phyloP scores from a whole-genome alignment of 1,284 basidiomycete genomes.

The Ceratobasidium sp. region DNA sequence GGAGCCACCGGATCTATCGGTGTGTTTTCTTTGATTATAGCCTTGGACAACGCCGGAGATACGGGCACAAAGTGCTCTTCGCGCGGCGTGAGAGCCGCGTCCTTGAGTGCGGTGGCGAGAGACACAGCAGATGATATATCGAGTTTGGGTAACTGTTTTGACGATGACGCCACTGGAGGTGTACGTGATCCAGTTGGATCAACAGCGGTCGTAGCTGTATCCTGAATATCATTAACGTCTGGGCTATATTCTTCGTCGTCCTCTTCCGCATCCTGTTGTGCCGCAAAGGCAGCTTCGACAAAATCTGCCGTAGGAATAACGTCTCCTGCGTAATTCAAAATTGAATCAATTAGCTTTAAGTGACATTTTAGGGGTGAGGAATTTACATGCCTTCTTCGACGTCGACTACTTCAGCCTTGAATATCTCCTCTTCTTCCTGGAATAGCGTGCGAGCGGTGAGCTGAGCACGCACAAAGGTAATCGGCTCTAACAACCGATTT shows the following conservation, averaged over 20 bases:
- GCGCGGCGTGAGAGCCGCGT: conserved; percentile 40
- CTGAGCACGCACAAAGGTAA: conserved; percentile 43
- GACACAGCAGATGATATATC: conserved; percentile 40
- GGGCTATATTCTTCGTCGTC: conserved; percentile 63
- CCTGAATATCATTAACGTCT: conserved; percentile 41
- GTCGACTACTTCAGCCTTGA: conserved; percentile 47
- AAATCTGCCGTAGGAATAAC: conserved; percentile 38
- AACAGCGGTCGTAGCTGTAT: background rate
- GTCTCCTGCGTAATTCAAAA: conserved; percentile 12
- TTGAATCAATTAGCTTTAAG: background rate
- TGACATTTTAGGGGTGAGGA: background rate
- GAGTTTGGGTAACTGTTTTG: conserved; percentile 35
- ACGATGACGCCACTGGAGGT: conserved; percentile 15
- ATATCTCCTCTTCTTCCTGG: conserved; percentile 48
- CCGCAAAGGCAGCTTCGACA: conserved; percentile 55
- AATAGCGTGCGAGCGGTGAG: conserved; percentile 39
- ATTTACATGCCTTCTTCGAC: conserved; percentile 36
- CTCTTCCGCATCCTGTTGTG: conserved; percentile 78
- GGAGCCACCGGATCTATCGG: conserved; percentile 1
- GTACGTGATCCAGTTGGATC: background rate
- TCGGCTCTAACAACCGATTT: conserved; percentile 43
- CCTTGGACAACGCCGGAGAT: conserved; percentile 9
- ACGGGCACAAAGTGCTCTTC: conserved; percentile 12
- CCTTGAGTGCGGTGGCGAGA: conserved; percentile 38
- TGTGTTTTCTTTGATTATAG: conserved; percentile 2